Conservation (phyloP, 306 rosid genomes). For the Senna tora region DNA sequence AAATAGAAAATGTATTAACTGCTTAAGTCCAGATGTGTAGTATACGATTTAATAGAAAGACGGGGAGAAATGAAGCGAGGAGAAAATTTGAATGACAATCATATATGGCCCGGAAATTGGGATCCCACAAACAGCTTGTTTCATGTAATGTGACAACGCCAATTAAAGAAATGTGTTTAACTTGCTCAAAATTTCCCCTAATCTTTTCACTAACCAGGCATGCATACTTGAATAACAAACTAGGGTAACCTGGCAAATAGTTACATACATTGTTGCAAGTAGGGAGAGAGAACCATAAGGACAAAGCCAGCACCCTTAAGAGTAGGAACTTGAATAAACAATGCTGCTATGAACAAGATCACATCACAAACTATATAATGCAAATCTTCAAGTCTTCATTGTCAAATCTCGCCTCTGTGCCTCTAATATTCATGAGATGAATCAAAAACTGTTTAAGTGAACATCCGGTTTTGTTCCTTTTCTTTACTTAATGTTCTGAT, state of each 20-base stretch:
- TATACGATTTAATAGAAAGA: not conserved
- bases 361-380: constrained; percentile 63
- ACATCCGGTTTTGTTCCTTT: constrained; percentile 43
- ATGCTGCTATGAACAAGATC: constrained; percentile 70
- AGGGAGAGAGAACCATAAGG: constrained; percentile 49
- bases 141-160: constrained; percentile 49
- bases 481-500: constrained; percentile 47
- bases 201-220: constrained; percentile 48
- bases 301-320: constrained; percentile 64
- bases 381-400: constrained; percentile 63
- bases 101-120: constrained; percentile 26
- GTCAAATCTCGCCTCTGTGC: constrained; percentile 50
- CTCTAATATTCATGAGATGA: constrained; percentile 55
- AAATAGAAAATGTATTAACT: not conserved
- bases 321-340: constrained; percentile 57
- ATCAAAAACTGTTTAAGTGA: constrained; percentile 38
- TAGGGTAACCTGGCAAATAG: constrained; percentile 55
- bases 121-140: constrained; percentile 54
- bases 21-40: not conserved
- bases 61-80: not conserved
- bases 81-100: constrained; percentile 31
- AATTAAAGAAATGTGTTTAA: constrained; percentile 48
- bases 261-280: constrained; percentile 72
- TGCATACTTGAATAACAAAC: constrained; percentile 53
- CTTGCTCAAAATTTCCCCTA: constrained; percentile 62